Base-by-base conservation (phyloP, 495 filamentous ascomycete genomes). In the Extremus antarcticus region DNA sequence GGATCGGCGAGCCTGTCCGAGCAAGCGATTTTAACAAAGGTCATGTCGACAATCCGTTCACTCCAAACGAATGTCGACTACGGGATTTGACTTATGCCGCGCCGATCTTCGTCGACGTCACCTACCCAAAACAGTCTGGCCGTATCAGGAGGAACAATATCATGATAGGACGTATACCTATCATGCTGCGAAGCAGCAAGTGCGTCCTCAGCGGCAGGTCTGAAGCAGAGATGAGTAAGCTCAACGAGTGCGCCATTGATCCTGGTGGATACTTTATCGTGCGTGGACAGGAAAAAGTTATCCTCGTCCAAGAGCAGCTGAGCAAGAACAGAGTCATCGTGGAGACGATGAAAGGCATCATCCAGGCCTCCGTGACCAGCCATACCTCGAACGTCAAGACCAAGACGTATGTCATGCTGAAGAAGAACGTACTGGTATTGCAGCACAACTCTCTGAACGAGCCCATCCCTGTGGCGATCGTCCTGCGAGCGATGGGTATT, bases 321-420 rank as follows among this genome's bases (percentile, higher is more conserved):
- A 97, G 91, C 76, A 97, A 97, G 75, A 99, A 99, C 70, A 78
- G 92, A 73, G 88, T 97, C 55, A 95, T 99, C 65, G 90, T 99
- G 9, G 94, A 99, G 68, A 81, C 84, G 40, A 90, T 91, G 66
- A 95, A 94, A 58, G 85, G 83, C 23, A 84, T 94, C 54, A 86
- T 95, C n/a, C 85, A 89, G 60, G 94, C 94, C 19, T 95, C 90
- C 7, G 94, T 97, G n/a, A 98, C 67, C 39, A 94, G 90, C 80
- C 95, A 90, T 15, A 96, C 94, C 2, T 88, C 95, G 64, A 90
- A 96, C 71, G 81, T 91, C 47, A 95, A 96, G 68, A 95, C 91
- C 4, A 98, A 98, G 72, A 95, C 86, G 54, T 95, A 97, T 59
- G 90, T 97, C 21, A 73, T 91, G 25, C 72, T 89, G 47, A 96